Conservation (phyloP, 2,329 filamentous ascomycete species). For the Ophiocordyceps camponoti-leonardi region DNA sequence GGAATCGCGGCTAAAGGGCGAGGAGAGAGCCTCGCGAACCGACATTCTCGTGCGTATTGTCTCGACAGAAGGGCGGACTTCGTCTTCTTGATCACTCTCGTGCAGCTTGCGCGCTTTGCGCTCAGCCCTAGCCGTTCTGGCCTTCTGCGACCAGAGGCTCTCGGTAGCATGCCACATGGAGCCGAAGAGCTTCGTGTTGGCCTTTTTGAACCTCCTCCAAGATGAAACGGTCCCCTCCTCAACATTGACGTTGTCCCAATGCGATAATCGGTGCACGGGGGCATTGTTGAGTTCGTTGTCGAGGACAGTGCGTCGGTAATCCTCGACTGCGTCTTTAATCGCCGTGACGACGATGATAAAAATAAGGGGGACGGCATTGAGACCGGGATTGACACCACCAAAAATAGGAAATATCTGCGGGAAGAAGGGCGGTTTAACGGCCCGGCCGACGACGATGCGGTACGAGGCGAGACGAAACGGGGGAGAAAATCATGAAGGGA, state of each 20-base stretch:
- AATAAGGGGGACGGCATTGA: conserved; percentile 83
- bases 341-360: conserved; percentile 79
- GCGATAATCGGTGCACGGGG: conserved; percentile 72
- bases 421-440: conserved; percentile 1
- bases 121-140: conserved; percentile 28
- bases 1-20: conserved; percentile 37
- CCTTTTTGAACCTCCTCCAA: conserved; percentile 88
- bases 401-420: conserved; percentile 88
- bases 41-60: conserved; percentile 16
- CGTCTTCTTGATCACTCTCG: conserved; percentile 20
- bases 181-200: conserved; percentile 44
- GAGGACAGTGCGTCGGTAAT: conserved; percentile 78
- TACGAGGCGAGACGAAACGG: not conserved
- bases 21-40: conserved; percentile 21
- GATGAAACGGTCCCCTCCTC: conserved; percentile 67
- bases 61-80: conserved; percentile 41
- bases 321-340: conserved; percentile 89
- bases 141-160: conserved; percentile 32
- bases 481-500: not conserved
- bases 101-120: conserved; percentile 18
- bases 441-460: not conserved
- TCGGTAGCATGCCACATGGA: conserved; percentile 32
- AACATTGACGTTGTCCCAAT: conserved; percentile 89
- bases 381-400: conserved; percentile 73
- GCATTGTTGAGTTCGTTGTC: conserved; percentile 95